Evolutionary conservation across 1,139 yeast genomes (phyloP).

Genomic region (Nakaseomyces glabratus): DNA sequence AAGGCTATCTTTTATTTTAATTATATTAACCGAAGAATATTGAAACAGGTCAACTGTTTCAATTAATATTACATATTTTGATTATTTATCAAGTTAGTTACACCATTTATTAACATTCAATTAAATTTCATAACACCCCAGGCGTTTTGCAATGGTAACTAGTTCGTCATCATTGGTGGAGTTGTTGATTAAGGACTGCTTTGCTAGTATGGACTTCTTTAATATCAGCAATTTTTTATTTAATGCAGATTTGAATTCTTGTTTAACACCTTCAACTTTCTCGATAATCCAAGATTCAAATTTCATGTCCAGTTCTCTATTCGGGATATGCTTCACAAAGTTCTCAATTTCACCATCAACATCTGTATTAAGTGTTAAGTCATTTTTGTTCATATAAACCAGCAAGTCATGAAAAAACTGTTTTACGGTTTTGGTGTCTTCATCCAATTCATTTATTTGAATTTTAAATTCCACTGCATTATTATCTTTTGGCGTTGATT

Average conservation of each 20-base stretch:
- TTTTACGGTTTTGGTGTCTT: slow-evolving; percentile 14
- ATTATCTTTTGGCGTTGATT: no score
- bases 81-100: no score
- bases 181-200: slow-evolving; percentile 11
- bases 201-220: slow-evolving; percentile 15
- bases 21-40: background rate
- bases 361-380: slow-evolving; percentile 41
- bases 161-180: slow-evolving; percentile 18
- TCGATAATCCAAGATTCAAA: slow-evolving; percentile 56
- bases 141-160: slow-evolving; percentile 12
- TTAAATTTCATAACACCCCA: no score
- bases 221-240: slow-evolving; percentile 36
- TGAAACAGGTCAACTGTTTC: no score
- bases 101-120: no score
- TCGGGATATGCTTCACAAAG: slow-evolving; percentile 63
- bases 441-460: no score
- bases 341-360: slow-evolving; percentile 53
- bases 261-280: slow-evolving; percentile 38
- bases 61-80: no score
- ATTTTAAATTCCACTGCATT: no score
- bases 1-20: slow-evolving; percentile 2
- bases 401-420: slow-evolving; percentile 23
- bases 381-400: slow-evolving; percentile 22
- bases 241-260: slow-evolving; percentile 37
- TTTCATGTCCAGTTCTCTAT: slow-evolving; percentile 57